Evolutionary conservation across 2,329 filamentous ascomycete species (phyloP).

Genomic region (Aphanoascus verrucosus): DNA sequence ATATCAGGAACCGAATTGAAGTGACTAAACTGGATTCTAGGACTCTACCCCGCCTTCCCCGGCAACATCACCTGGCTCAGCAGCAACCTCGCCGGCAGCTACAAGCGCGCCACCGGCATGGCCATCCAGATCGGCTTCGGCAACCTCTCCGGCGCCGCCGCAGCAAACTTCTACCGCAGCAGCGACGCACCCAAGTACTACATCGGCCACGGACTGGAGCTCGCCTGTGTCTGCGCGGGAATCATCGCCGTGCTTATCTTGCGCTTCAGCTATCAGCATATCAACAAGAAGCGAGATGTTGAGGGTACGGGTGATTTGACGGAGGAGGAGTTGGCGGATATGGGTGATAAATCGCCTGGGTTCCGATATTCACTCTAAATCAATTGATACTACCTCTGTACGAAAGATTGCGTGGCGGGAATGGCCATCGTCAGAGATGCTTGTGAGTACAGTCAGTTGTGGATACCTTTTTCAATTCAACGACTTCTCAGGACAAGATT

Average conservation of each 20-base stretch:
- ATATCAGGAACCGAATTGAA: not conserved
- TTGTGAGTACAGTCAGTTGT: too few species aligned
- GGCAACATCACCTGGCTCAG: slow-evolving; percentile 47
- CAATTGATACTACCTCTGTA: too few species aligned
- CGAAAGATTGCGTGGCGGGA: not conserved
- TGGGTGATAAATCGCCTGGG: slow-evolving; percentile 52
- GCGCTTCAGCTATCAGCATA: slow-evolving; percentile 43
- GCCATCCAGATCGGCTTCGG: slow-evolving; percentile 54
- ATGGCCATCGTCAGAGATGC: too few species aligned
- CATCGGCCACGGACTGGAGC: slow-evolving; percentile 43
- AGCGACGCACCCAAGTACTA: slow-evolving; percentile 41
- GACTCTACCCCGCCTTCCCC: slow-evolving; percentile 39
- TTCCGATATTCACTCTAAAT: slow-evolving; percentile 51
- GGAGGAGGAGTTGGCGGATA: slow-evolving; percentile 44
- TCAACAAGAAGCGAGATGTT: slow-evolving; percentile 50
- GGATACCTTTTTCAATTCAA: too few species aligned
- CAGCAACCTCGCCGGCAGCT: slow-evolving; percentile 48
- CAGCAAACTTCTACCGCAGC: slow-evolving; percentile 58
- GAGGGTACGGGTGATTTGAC: slow-evolving; percentile 37
- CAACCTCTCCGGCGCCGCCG: slow-evolving; percentile 48
- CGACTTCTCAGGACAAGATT: too few species aligned
- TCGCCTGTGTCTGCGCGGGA: slow-evolving; percentile 41
- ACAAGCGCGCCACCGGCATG: slow-evolving; percentile 50
- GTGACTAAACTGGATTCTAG: slow-evolving; percentile 15
- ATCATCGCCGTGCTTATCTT: slow-evolving; percentile 37